Evolutionary conservation across 1,284 basidiomycete genomes (phyloP), one percentile per base, ranked within the genome.

Genomic region (Cryptococcus sp.): DNA sequence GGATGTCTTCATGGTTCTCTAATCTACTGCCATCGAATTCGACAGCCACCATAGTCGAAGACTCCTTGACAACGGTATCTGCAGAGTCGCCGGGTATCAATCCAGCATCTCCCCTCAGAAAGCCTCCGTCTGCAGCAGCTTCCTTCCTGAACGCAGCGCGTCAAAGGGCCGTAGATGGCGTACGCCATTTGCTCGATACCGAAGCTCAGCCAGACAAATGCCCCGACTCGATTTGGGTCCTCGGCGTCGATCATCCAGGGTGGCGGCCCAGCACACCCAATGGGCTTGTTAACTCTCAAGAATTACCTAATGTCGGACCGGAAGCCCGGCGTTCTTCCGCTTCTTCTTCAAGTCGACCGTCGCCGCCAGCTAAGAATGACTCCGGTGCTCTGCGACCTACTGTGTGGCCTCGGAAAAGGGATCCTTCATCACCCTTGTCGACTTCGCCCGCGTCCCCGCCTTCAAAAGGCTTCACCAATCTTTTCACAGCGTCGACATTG

Each of bases 131-230:
- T 3, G 70, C 68, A 10, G 73, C 75, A 6, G 68, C 75, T 5
- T 65, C 61, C 40, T 71, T 78, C 41, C 64, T 79, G 15, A 64
- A 69, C 40, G 75, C 75, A 3, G 77, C 78, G 13, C 67, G 73
- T 29, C 76, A 78, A 58, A 72, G 72, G 54, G 76, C 76, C 1
- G 77, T 74, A 0, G 77, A 76, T 41, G 74, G 75, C 5, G 85
- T 92, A 80, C 83, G 91, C 25, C 89, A 91, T 76, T 79, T 94
- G 7, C 81, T 92, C 58, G 91, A 94, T 78, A 86, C 84, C 64
- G 91, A 94, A 75, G 76, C 76, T 1, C 84, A 83, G 4, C 89
- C 89, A 1, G 91, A 93, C 77, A 87, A 84, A 65, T 91, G 85
- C 56, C 72, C 83, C 0, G 89, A 92, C 26, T 83, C 87, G 0